These are phyloP conservation scores for Suillus bovinus DNA, from an alignment of 768 basidiomycete genomes.

Conservation along the genomic window DNA sequence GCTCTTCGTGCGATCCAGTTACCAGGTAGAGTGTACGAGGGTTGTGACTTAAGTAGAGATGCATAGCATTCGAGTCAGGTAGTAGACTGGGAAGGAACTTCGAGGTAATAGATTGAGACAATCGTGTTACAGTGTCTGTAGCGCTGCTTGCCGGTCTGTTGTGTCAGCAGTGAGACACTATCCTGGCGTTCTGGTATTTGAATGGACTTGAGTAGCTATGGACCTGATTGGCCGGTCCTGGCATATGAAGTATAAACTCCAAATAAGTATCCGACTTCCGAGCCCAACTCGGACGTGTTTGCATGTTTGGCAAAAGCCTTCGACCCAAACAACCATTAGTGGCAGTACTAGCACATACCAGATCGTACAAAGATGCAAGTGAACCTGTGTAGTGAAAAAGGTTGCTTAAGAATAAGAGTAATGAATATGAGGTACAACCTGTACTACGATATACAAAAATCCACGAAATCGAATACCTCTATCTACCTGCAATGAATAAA, in stretches of 20 bases:
- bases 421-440: constrained; percentile 3
- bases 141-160: background rate
- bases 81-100: background rate
- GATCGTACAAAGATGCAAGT: background rate
- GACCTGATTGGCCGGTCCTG: background rate
- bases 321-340: constrained; percentile 6
- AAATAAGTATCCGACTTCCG: constrained; percentile 3
- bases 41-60: constrained; percentile 67
- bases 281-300: constrained; percentile 7
- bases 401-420: background rate
- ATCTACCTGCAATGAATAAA: background rate
- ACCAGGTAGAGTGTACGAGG: constrained; percentile 75
- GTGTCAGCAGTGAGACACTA: constrained; percentile 15
- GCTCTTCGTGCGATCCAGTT: constrained; percentile 68
- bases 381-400: background rate
- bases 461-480: background rate
- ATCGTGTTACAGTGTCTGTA: background rate
- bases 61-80: constrained; percentile 53
- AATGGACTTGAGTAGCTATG: background rate
- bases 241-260: background rate
- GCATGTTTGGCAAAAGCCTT: constrained; percentile 11
- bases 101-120: background rate
- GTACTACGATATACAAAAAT: background rate
- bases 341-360: no score
- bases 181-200: constrained; percentile 1